phyloP scores from a whole-genome alignment of 257 asterid species.

The Scutellaria baicalensis region DNA sequence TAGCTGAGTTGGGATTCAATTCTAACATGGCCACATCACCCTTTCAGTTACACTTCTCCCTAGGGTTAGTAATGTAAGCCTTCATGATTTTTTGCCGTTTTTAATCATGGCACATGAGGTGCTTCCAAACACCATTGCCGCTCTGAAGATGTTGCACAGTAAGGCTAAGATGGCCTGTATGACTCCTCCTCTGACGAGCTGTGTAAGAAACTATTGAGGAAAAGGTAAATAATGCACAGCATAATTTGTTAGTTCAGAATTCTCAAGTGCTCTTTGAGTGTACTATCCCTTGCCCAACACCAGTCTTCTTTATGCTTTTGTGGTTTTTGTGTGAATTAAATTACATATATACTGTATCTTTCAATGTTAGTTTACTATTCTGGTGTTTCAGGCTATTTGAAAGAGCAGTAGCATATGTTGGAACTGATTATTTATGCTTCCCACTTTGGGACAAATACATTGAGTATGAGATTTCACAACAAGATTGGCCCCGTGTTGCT shows the following conservation, averaged over 20 bases:
- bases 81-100: conserved; percentile 55
- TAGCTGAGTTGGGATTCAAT: conserved; percentile 35
- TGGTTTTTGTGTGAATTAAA: conserved; percentile 20
- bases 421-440: conserved; percentile 85
- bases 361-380: conserved; percentile 10
- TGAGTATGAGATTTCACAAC: conserved; percentile 83
- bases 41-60: conserved; percentile 40
- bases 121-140: conserved; percentile 73
- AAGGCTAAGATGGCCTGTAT: conserved; percentile 74
- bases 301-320: conserved; percentile 28
- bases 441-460: conserved; percentile 97
- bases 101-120: conserved; percentile 80
- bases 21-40: conserved; percentile 39
- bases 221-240: conserved; percentile 57
- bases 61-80: conserved; percentile 64
- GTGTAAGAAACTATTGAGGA: conserved; percentile 76
- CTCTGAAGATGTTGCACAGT: conserved; percentile 65
- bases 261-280: conserved; percentile 56
- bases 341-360: conserved; percentile 18
- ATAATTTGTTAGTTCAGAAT: conserved; percentile 46
- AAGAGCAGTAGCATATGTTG: conserved; percentile 93
- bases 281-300: conserved; percentile 34
- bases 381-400: conserved; percentile 79
- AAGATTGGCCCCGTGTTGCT: conserved; percentile 85
- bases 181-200: conserved; percentile 63